Evolutionary conservation across 176 grass and related monocot species (phyloP).

Genomic region (Lolium multiflorum): DNA sequence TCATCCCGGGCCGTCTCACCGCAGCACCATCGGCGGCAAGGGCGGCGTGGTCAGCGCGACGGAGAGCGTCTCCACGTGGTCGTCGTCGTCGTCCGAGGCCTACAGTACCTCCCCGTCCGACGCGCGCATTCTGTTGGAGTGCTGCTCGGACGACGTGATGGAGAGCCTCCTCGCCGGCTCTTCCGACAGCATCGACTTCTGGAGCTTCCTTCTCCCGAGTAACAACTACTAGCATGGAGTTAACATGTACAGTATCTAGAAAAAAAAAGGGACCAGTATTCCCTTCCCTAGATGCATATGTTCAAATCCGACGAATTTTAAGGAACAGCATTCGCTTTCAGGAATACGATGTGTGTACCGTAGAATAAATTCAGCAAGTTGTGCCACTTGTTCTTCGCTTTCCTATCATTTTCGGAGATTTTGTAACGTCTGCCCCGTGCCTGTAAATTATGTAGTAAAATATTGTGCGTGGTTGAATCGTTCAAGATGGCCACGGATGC

Average conservation of each 20-base stretch:
- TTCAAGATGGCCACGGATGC: no score
- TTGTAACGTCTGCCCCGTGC: background rate
- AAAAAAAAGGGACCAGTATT: background rate
- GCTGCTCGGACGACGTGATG: conserved; percentile 42
- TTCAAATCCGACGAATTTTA: background rate
- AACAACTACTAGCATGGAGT: no score
- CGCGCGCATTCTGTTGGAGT: conserved; percentile 11
- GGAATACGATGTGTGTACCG: background rate
- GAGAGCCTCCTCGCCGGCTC: conserved; percentile 42
- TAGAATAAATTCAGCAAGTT: background rate
- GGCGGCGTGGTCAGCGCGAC: no score
- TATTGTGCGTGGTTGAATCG: background rate
- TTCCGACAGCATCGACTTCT: background rate
- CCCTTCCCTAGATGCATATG: background rate
- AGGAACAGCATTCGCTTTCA: background rate
- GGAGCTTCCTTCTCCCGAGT: background rate
- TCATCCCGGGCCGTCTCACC: background rate
- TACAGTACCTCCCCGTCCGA: background rate
- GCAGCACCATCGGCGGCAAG: background rate
- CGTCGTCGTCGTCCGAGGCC: background rate
- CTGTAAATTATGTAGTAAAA: background rate
- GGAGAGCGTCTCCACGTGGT: background rate
- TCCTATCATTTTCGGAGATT: background rate
- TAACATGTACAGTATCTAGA: no score
- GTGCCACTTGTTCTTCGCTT: background rate